Evolutionary conservation across 306 rosid species (phyloP), one percentile per base, ranked within the genome.

Genomic region (Corylus avellana): DNA sequence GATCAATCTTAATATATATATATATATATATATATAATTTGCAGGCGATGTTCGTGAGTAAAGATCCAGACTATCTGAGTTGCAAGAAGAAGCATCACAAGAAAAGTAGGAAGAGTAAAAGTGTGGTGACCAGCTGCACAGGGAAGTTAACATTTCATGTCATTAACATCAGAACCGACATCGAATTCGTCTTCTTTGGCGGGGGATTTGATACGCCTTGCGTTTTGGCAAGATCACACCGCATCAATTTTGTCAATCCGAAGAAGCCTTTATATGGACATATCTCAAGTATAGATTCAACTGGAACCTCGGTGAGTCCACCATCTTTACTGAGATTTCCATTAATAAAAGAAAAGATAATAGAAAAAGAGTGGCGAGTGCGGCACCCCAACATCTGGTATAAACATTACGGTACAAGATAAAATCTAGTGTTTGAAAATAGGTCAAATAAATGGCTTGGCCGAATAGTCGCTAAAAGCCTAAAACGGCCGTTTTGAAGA

Each of bases 81-180:
- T 92, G 98, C 93, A 88, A 83, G 77, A 94, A 81, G 35, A 83
- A 82, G 55, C 87, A 87, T 70, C 90, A 97, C 87, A 78, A 84
- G 71, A 42, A 75, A 37, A 8, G 7, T 2, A 17, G 4, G 4
- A 74, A 79, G 18, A 87, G 92, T 13, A 77, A 50, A 29, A 89
- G 94, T 55, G 18, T 1, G 39, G 75, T 57, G 14, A 58, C 74
- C 69, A 88, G 91, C 5, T 92, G 96, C 80, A 85, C 81, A 77
- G 96, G 93, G 29, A 72, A 93, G 17, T 42, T 94, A 72, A 32
- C 82, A 66, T 94, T 94, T 76, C 98, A 94, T 79, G 92, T 92
- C 5, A 72, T 94, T 49, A 12, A 12, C 53, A 10, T 8, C 53
- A 48, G 98, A 85, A 94, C 90, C 3, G 93, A 94, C 86, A 89